Evolutionary conservation across 768 basidiomycete genomes (phyloP).

Genomic region (Strobilomyces echinocephalus): DNA sequence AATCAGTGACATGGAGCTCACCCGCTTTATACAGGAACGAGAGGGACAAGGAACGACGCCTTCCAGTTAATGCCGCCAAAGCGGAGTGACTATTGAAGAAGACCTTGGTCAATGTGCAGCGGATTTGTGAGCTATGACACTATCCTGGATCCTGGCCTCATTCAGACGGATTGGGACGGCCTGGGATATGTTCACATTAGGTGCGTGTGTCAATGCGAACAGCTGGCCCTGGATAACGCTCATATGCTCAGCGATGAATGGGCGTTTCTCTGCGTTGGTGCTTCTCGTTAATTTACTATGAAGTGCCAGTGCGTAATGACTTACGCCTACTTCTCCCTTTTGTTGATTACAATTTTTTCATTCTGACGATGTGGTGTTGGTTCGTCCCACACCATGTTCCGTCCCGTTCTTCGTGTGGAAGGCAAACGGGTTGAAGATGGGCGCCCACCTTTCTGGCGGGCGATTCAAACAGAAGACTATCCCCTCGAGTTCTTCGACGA

Average conservation of each 20-base stretch:
- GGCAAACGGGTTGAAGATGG: slow-evolving; percentile 42
- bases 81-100: too few species aligned
- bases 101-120: slow-evolving; percentile 47
- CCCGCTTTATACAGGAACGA: slow-evolving; percentile 46
- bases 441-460: slow-evolving; percentile 54
- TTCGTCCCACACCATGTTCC: slow-evolving; percentile 50
- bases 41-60: too few species aligned
- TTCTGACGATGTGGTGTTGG: neutral
- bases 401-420: slow-evolving; percentile 65
- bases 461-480: slow-evolving; percentile 54
- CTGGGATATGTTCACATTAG: slow-evolving; percentile 70
- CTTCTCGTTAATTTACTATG: slow-evolving; percentile 3
- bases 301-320: slow-evolving; percentile 10
- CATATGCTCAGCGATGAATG: neutral
- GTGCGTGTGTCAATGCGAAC: slow-evolving; percentile 34
- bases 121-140: slow-evolving; percentile 62
- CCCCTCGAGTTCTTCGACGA: slow-evolving; percentile 41
- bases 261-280: slow-evolving; percentile 7
- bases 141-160: slow-evolving; percentile 65
- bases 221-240: neutral
- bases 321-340: slow-evolving; percentile 4
- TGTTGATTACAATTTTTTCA: neutral
- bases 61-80: too few species aligned
- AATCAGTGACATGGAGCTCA: slow-evolving; percentile 50
- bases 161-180: slow-evolving; percentile 55